These are phyloP conservation scores for Trichophyton verrucosum DNA, from an alignment of 2,329 filamentous ascomycete species.

Conservation along the genomic window DNA sequence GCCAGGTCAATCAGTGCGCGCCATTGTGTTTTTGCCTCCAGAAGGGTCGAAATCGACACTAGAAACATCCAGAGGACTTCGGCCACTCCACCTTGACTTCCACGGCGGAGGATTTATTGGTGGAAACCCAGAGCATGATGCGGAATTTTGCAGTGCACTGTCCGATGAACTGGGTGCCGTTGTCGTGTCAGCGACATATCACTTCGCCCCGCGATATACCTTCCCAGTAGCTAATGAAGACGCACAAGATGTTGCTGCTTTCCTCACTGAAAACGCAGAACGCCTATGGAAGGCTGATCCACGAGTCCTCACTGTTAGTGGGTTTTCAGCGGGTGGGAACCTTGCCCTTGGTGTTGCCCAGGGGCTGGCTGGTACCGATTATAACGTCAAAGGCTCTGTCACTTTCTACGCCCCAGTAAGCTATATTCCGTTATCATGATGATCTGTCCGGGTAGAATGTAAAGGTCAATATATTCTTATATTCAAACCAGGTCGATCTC, in stretches of 20 bases:
- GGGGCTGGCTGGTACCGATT: slow-evolving; percentile 17
- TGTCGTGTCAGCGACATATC: slow-evolving; percentile 30
- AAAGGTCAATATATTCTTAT: not conserved
- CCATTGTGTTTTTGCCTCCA: slow-evolving; percentile 25
- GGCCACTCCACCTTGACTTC: slow-evolving; percentile 36
- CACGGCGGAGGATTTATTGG: slow-evolving; percentile 37
- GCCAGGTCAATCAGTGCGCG: slow-evolving; percentile 18
- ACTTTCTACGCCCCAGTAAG: slow-evolving; percentile 29
- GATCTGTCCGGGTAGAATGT: too few relatives aligned
- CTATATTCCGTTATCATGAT: too few relatives aligned
- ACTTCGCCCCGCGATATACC: slow-evolving; percentile 29
- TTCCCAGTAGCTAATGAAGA: slow-evolving; percentile 35
- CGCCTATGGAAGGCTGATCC: slow-evolving; percentile 28
- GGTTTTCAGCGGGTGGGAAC: slow-evolving; percentile 36
- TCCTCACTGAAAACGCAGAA: slow-evolving; percentile 29
- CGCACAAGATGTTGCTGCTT: slow-evolving; percentile 33
- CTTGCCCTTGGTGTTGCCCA: slow-evolving; percentile 28
- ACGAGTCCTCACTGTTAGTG: slow-evolving; percentile 32
- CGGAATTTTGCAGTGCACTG: slow-evolving; percentile 24
- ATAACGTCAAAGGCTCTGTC: slow-evolving; percentile 28
- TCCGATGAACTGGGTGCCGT: slow-evolving; percentile 29
- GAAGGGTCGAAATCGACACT: not conserved
- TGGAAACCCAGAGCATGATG: slow-evolving; percentile 31
- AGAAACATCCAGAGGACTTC: slow-evolving; percentile 5
- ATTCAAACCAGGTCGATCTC: slow-evolving; percentile 25